Conservation (phyloP, 257 asterid species). For the Solanum sparsipilum region DNA sequence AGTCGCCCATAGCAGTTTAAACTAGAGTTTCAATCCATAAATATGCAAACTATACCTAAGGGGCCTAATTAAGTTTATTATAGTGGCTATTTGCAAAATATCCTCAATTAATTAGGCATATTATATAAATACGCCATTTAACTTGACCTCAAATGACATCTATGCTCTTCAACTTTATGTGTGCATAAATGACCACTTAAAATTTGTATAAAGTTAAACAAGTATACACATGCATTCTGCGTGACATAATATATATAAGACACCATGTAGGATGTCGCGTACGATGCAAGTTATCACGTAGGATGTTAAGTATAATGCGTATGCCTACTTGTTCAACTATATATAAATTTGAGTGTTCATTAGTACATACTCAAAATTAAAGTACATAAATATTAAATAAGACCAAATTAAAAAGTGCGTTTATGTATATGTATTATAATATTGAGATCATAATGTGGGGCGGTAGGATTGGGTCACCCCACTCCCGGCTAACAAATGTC, state of each 20-base stretch:
- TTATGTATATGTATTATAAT: too few species aligned
- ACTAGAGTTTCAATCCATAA: neutral
- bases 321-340: too few species aligned
- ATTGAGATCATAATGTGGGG: neutral
- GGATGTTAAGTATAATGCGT: too few species aligned
- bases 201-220: neutral
- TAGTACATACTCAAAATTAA: too few species aligned
- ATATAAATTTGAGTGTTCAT: too few species aligned
- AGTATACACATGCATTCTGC: too few species aligned
- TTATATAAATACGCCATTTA: neutral
- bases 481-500: neutral
- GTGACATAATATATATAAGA: rapidly evolving
- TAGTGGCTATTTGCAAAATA: neutral
- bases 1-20: neutral
- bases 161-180: neutral
- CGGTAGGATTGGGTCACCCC: neutral
- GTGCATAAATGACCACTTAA: neutral
- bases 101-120: neutral
- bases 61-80: neutral
- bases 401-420: neutral
- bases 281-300: neutral
- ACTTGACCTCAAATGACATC: neutral
- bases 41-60: too few species aligned
- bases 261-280: neutral
- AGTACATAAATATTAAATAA: too few species aligned